phyloP scores from a whole-genome alignment of 2,329 filamentous ascomycete species.

The Ceratocystiopsis minuta region DNA sequence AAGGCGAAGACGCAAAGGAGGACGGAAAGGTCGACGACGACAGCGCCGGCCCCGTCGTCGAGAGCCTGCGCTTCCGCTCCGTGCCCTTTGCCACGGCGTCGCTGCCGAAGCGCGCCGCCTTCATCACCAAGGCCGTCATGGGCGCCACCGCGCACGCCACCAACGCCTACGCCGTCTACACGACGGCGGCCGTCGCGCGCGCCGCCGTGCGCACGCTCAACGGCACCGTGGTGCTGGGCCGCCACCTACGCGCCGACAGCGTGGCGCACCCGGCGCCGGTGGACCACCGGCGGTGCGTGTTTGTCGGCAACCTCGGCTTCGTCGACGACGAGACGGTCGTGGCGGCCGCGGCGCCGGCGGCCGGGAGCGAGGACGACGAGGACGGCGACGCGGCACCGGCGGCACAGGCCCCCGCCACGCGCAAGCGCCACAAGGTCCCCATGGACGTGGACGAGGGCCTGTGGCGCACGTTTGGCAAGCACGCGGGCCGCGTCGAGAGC shows the following conservation, averaged over 20 bases:
- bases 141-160: conserved; percentile 79
- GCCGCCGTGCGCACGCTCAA: conserved; percentile 65
- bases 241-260: conserved; percentile 79
- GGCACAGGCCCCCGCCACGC: not conserved
- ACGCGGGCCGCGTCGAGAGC: conserved; percentile 69
- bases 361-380: conserved; percentile 41
- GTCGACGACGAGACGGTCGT: conserved; percentile 73
- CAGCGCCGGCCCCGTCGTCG: conserved; percentile 43
- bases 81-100: conserved; percentile 61
- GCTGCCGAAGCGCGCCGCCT: conserved; percentile 87
- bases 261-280: conserved; percentile 71
- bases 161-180: conserved; percentile 88
- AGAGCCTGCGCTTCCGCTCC: conserved; percentile 87
- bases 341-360: conserved; percentile 38
- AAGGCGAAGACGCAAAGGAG: conserved; percentile 67
- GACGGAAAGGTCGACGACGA: conserved; percentile 24
- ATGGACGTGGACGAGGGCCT: conserved; percentile 85
- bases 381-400: not conserved
- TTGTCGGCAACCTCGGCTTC: conserved; percentile 91
- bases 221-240: conserved; percentile 63
- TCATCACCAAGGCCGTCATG: conserved; percentile 79
- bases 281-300: conserved; percentile 80
- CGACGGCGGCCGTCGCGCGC: conserved; percentile 53
- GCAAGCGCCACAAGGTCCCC: conserved; percentile 47
- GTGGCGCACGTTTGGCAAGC: conserved; percentile 60